A percentile compares a stretch with the other conserved stretches of the same genome.
Conservation (phyloP, 345 rosid genomes). For the Lepidium sativum region DNA sequence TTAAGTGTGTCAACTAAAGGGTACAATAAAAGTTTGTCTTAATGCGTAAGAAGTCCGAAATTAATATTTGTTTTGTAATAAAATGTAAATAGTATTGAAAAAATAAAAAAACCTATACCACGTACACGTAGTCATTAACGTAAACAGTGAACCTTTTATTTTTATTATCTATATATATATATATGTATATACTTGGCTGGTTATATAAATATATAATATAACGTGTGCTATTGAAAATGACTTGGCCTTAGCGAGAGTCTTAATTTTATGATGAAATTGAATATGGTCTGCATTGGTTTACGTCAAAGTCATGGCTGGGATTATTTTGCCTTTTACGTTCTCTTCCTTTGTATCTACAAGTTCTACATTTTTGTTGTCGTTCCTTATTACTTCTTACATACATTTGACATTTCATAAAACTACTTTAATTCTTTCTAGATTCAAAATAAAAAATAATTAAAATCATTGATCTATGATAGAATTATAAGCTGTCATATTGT, state of each 20-base stretch:
- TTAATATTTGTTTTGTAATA: too few species aligned
- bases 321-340: background rate
- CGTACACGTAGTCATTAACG: background rate
- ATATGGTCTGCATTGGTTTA: conserved; percentile 19
- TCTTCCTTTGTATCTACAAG: background rate
- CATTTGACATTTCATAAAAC: background rate
- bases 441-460: background rate
- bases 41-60: too few species aligned
- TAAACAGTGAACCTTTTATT: background rate
- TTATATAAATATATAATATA: background rate
- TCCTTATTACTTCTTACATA: background rate
- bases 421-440: background rate
- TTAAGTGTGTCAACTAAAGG: too few species aligned
- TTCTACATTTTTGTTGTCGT: background rate
- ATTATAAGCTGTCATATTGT: conserved; percentile 21
- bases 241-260: conserved; percentile 4
- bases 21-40: too few species aligned
- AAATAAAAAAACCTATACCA: too few species aligned
- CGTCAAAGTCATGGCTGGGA: conserved; percentile 2
- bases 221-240: conserved; percentile 12
- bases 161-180: background rate
- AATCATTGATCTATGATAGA: conserved; percentile 14
- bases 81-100: too few species aligned
- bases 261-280: background rate
- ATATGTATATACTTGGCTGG: background rate